Base-by-base conservation (phyloP, 768 basidiomycete species). In the Hygrophoropsis aurantiaca region DNA sequence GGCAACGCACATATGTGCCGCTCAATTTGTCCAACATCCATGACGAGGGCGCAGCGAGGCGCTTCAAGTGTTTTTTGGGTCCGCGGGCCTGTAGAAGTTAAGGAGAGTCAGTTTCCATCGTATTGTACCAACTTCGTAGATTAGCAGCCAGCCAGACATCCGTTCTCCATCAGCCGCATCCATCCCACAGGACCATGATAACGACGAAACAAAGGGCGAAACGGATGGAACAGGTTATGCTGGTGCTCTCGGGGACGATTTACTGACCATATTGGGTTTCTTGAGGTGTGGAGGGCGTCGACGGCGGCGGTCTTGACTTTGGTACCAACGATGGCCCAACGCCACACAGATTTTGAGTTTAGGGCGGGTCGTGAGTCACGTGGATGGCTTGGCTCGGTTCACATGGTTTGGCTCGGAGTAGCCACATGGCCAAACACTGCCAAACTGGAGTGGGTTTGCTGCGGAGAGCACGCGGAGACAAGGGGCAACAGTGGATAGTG, bases 1-100 rank as follows among this genome's bases (percentile, higher is more conserved):
- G 21, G n/a, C 11, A 30, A 3, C 88, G 68, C 72, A 93, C 92
- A 61, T 91, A 95, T 58, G 92, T 93, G 50, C 92, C 92, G 73
- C 89, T 85, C 62, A 99, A 74, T 78, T 99, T 99, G 81, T 98
- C 93, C 55, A 99, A 82, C 94, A 99, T 97, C 97, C 97, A 99
- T 77, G 92, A 88, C 39, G 93, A 95, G 54, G 97, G 97, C 52
- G 97, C 97, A 58, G 86, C 85, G 50, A 98, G 83, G 66, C 95
- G 90, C 82, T 97, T 97, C 78, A 97, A 82, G 69, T 97, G 94
- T 75, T 97, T 97, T 87, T 90, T 97, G 55, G 94, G 94, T 85
- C 94, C 94, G 72, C 94, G 87, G 66, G 82, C 93, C 94, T 97
- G 58, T 18, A 58, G 57, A 57, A 64, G 37, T 42, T 30, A 42